These are phyloP conservation scores for Mycena rosella DNA, from an alignment of 768 basidiomycete species.

Conservation along the genomic window DNA sequence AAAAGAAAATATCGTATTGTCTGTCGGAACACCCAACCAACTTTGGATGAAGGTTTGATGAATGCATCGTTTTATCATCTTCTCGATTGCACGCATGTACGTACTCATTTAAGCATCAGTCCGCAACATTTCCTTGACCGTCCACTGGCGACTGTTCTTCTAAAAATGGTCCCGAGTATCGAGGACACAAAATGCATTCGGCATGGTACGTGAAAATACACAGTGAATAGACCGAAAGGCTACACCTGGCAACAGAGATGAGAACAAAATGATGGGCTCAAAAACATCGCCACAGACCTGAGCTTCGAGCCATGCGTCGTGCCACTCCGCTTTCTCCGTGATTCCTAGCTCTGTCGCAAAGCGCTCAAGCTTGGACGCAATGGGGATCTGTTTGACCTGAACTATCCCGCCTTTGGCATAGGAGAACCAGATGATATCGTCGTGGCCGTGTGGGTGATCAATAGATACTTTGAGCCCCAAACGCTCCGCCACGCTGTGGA, in stretches of 20 bases:
- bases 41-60: background rate
- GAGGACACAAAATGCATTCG: constrained; percentile 6
- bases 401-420: constrained; percentile 20
- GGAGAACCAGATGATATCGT: constrained; percentile 20
- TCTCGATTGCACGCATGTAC: background rate
- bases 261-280: constrained; percentile 9
- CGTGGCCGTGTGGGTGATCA: background rate
- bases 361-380: constrained; percentile 9
- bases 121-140: background rate
- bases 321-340: constrained; percentile 19
- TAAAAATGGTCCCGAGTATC: constrained; percentile 8
- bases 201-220: constrained; percentile 2
- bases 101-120: constrained; percentile 2
- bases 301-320: constrained; percentile 5
- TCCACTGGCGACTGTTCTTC: constrained; percentile 8
- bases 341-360: constrained; percentile 17
- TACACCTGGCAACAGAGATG: constrained; percentile 7
- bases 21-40: constrained; percentile 3
- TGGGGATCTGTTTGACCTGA: constrained; percentile 18
- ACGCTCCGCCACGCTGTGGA: background rate
- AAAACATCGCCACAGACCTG: constrained; percentile 8
- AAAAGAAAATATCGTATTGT: constrained; percentile 4
- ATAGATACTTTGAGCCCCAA: constrained; percentile 4
- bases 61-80: background rate
- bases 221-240: constrained; percentile 3